These are phyloP conservation scores for Linum tenue DNA, from an alignment of 345 rosid species.

Conservation along the genomic window DNA sequence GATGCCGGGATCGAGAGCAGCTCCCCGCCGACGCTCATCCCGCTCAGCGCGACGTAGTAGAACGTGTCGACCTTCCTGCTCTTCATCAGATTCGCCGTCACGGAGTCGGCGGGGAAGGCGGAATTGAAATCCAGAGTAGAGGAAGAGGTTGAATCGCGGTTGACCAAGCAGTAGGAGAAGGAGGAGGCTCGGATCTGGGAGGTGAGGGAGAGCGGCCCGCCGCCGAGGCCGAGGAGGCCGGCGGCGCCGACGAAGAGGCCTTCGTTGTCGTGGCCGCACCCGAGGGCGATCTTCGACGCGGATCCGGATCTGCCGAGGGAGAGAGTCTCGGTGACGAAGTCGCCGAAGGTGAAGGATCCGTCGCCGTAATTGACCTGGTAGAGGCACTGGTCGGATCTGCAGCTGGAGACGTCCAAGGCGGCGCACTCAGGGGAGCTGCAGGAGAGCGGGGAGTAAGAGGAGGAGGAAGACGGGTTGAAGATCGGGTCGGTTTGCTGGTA, in stretches of 20 bases:
- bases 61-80: slow-evolving; percentile 66
- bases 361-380: slow-evolving; percentile 90
- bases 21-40: slow-evolving; percentile 80
- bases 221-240: slow-evolving; percentile 87
- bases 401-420: slow-evolving; percentile 42
- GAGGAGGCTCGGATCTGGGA: slow-evolving; percentile 68
- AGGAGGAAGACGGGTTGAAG: slow-evolving; percentile 56
- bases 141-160: slow-evolving; percentile 58
- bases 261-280: slow-evolving; percentile 87
- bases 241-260: slow-evolving; percentile 76
- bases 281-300: slow-evolving; percentile 24
- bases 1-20: slow-evolving; percentile 47
- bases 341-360: slow-evolving; percentile 79
- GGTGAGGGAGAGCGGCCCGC: slow-evolving; percentile 69
- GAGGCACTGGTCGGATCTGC: slow-evolving; percentile 41
- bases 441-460: slow-evolving; percentile 41
- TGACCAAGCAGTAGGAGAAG: slow-evolving; percentile 81
- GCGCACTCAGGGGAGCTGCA: slow-evolving; percentile 51
- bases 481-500: slow-evolving; percentile 81
- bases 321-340: slow-evolving; percentile 60
- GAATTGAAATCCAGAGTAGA: slow-evolving; percentile 86
- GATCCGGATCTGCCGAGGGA: slow-evolving; percentile 32
- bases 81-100: slow-evolving; percentile 46
- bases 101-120: slow-evolving; percentile 30
- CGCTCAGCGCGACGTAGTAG: slow-evolving; percentile 68